Evolutionary conservation across 768 basidiomycete species (phyloP), one percentile per base, ranked within the genome.

Genomic region (Mycena leptocephala): DNA sequence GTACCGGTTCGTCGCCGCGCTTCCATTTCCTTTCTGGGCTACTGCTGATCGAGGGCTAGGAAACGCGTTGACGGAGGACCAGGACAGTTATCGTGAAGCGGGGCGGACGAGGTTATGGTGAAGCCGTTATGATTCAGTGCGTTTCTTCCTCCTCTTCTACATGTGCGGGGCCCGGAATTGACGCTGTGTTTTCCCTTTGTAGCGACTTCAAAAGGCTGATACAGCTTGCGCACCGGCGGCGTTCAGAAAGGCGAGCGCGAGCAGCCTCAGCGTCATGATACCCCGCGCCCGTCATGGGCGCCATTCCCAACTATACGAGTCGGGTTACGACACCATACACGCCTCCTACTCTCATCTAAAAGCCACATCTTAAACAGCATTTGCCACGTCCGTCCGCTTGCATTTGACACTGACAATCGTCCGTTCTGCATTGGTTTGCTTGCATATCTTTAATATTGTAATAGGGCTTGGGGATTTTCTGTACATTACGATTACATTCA

Each of bases 51-150:
- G n/a, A 11, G 24, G 37, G 7, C 10, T n/a, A 76, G 75, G 80
- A 9, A 81, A 79, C 39, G 79, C 79, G 1, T 61, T 81, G 56
- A 79, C 78, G 33, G 81, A 84, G 68, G 86, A 85, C 64, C 84
- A 85, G 73, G 75, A 77, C 41, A 82, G 82, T 39, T 85, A 83
- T 78, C 67, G 78, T 3, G 75, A 79, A 18, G 80, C 80, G 80
- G 80, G 9, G 80, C 78, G 13, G 78, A 81, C 66, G 77, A 79
- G 28, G 76, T 81, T 20, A 70, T 81, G 62, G 76, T 78, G 11
- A 81, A 80, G 41, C 79, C n/a, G 65, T 80, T n/a, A 79, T 77
- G 71, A 79, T 80, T 10, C 64, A 76, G 79, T 80, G 55, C 28
- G 79, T 78, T 7, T 63, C 41, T 20, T 43, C 30, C 1, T 3